These are phyloP conservation scores for Exserohilum turcica DNA, from an alignment of 2,329 filamentous ascomycete genomes.

Conservation along the genomic window DNA sequence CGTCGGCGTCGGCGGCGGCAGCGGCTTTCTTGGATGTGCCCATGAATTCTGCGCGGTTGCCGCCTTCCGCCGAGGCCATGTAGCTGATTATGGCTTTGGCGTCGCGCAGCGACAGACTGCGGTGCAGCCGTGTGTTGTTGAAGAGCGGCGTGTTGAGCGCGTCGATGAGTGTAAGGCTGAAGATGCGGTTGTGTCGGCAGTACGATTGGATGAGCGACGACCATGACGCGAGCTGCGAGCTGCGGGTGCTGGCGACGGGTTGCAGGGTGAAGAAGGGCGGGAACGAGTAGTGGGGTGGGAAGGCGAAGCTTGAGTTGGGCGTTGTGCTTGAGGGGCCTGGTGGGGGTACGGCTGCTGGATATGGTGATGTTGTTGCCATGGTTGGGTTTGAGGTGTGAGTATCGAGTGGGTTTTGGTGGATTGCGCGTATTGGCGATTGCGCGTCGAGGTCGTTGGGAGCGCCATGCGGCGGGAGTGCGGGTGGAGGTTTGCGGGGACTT, in stretches of 20 bases:
- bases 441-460: not conserved
- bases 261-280: constrained; percentile 87
- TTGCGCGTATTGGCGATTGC: not conserved
- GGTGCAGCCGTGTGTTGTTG: constrained; percentile 52
- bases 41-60: constrained; percentile 70
- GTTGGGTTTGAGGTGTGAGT: not conserved
- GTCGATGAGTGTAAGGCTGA: constrained; percentile 71
- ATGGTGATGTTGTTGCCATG: constrained; percentile 22
- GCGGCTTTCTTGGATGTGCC: constrained; percentile 18
- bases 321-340: constrained; percentile 13
- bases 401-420: not conserved
- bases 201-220: constrained; percentile 82
- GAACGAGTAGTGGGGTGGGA: constrained; percentile 67
- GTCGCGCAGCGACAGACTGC: constrained; percentile 58
- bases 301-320: constrained; percentile 40
- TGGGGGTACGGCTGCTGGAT: constrained; percentile 12
- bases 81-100: constrained; percentile 60
- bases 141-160: constrained; percentile 61
- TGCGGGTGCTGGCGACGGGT: constrained; percentile 72
- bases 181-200: constrained; percentile 77
- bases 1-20: constrained; percentile 34
- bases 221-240: constrained; percentile 84
- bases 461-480: not conserved
- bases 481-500: constrained; percentile 23
- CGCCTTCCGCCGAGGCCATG: constrained; percentile 60